These are phyloP conservation scores for Skeletonema grethae DNA, from an alignment of 108 stramenopile genomes.

Conservation along the genomic window DNA sequence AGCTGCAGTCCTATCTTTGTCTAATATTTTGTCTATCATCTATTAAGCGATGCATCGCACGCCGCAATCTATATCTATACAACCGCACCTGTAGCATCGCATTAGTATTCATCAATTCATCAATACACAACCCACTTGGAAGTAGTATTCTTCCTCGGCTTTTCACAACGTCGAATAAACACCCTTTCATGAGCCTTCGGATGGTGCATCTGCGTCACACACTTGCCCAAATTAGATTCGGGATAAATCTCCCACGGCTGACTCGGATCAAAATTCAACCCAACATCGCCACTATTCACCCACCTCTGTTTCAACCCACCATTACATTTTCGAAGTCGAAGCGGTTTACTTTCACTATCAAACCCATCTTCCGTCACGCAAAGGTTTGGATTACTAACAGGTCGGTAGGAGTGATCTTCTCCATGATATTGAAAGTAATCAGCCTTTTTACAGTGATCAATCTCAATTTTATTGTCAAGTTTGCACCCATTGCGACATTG, in stretches of 20 bases:
- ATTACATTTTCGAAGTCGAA: background rate
- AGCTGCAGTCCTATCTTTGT: too few relatives aligned
- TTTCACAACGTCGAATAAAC: background rate
- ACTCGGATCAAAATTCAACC: background rate
- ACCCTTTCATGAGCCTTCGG: slow-evolving; percentile 17
- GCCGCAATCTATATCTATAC: too few relatives aligned
- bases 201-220: slow-evolving; percentile 27
- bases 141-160: background rate
- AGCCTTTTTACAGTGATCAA: slow-evolving; percentile 8
- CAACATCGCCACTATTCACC: background rate
- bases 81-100: too few relatives aligned
- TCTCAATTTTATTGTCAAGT: background rate
- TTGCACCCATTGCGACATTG: slow-evolving; percentile 18
- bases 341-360: background rate
- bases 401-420: background rate
- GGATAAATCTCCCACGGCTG: slow-evolving; percentile 12
- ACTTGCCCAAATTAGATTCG: background rate
- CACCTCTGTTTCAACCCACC: background rate
- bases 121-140: background rate
- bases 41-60: too few relatives aligned
- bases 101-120: background rate
- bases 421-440: background rate
- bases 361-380: slow-evolving; percentile 16
- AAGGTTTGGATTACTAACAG: background rate
- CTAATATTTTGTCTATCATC: too few relatives aligned